A percentile compares a stretch with the other conserved stretches of the same genome.
Conservation (phyloP, 352 stramenopile species). For the Saprolegnia parasitica region DNA sequence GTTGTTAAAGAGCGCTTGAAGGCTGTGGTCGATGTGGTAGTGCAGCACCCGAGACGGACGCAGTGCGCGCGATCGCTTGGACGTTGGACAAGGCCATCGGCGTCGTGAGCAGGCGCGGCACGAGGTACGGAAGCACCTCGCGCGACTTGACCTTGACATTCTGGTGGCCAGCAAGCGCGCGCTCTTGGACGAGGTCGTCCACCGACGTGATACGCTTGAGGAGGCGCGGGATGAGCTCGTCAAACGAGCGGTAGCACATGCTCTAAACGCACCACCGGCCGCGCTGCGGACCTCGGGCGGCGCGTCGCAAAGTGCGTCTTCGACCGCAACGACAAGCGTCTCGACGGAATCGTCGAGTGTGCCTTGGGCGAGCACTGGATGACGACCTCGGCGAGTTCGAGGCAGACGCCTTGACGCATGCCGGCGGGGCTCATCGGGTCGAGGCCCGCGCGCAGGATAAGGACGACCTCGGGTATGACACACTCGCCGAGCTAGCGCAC, state of each 20-base stretch:
- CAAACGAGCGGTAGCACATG: constrained; percentile 93
- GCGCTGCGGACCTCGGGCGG: constrained; percentile 84
- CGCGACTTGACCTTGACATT: constrained; percentile 95
- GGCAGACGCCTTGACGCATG: constrained; percentile 93
- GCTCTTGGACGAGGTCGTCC: constrained; percentile 56
- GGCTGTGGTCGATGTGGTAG: constrained; percentile 93
- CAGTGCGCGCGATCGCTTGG: constrained; percentile 89
- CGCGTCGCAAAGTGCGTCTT: constrained; percentile 96
- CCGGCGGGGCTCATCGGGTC: constrained; percentile 51
- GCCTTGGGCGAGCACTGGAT: constrained; percentile 96
- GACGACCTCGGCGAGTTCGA: constrained; percentile 97
- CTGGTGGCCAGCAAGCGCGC: constrained; percentile 94
- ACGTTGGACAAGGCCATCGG: constrained; percentile 89
- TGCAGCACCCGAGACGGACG: constrained; percentile 92
- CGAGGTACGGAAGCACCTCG: constrained; percentile 96
- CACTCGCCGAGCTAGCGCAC: constrained; percentile 98
- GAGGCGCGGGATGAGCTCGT: constrained; percentile 96
- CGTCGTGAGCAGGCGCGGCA: constrained; percentile 91
- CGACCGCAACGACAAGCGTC: constrained; percentile 95
- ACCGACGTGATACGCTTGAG: constrained; percentile 85
- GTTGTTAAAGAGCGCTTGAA: constrained; percentile 76
- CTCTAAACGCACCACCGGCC: constrained; percentile 93
- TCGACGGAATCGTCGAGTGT: constrained; percentile 95
- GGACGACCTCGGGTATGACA: constrained; percentile 97
- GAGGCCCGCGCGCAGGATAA: constrained; percentile 94